Base-by-base conservation (phyloP, 2,329 filamentous ascomycete genomes). In the Didymella lethalis region DNA sequence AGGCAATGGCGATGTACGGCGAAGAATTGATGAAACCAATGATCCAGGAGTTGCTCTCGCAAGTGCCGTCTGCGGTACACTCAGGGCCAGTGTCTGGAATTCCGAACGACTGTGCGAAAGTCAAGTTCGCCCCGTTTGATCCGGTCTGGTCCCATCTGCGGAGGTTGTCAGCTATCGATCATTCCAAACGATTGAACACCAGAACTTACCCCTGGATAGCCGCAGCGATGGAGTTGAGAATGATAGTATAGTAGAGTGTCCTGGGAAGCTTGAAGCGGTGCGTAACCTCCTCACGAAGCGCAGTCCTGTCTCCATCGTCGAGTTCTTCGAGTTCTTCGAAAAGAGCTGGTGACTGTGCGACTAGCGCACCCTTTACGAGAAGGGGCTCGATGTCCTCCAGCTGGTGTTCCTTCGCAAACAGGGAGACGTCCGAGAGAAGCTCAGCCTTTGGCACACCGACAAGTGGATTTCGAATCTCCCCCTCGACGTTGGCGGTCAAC, bases 171-270 rank as follows among this genome's bases (percentile, higher is more conserved):
- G 32, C 5, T 18, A 36, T n/a, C 7, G 16, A 14, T 7, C 32
- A 16, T n/a, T 11, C 32, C 6, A 6, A 7, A n/a, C 16, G 32
- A 18, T n/a, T 7, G 2, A 7, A 7, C 4, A 2, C 6, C 16
- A 36, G 5, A 7, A 34, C 45, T 43, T 31, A 54, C 34, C 53
- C 86, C 32, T 80, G 77, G 28, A 90, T 87, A n/a, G 88, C 87
- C 6, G 88, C 88, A 40, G 86, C 88, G 54, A 91, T 85, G 11
- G 88, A 90, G 72, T 87, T 90, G 34, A 86, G 85, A 7, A 86
- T 78, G 62, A 91, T 88, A 51, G 88, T 90, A 54, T 88, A 79
- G 73, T 88, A 88, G 2, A 92, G 80, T 18, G 82, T 82, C 63
- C 68, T 80, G 0, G 89, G 88, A 6, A 78, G 72, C 41, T 79